Percentiles rank a stretch among this genome's conserved stretches.
Conservation (phyloP, 192 early-diverging fungal genomes). For the Mycoemilia scoparia region DNA sequence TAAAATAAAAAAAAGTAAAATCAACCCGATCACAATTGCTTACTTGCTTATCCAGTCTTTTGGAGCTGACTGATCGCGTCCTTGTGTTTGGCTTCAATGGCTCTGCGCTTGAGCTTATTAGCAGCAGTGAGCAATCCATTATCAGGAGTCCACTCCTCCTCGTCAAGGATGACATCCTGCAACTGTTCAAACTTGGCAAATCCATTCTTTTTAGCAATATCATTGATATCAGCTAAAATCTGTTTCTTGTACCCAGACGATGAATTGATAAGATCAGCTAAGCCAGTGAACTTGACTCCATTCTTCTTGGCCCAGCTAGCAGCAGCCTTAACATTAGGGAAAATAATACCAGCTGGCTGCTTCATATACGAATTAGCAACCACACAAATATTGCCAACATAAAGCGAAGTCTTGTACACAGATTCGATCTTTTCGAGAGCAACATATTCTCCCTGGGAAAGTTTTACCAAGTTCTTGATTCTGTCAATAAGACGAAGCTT, state of each 20-base stretch:
- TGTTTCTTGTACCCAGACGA: no score
- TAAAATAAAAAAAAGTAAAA: no score
- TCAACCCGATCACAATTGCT: no score
- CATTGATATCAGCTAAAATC: slow-evolving; percentile 8
- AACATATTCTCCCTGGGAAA: slow-evolving; percentile 80
- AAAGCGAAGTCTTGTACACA: slow-evolving; percentile 65
- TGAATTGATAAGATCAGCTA: no score
- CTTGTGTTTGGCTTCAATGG: no score
- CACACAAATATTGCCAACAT: slow-evolving; percentile 64
- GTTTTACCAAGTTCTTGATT: slow-evolving; percentile 90
- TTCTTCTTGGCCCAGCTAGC: no score
- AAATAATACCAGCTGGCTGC: slow-evolving; percentile 52
- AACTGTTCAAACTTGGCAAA: slow-evolving; percentile 63
- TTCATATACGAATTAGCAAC: slow-evolving; percentile 54
- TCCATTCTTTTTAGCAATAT: slow-evolving; percentile 39
- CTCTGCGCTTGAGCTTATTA: slow-evolving; percentile 77
- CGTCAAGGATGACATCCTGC: slow-evolving; percentile 39
- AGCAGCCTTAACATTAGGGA: not conserved
- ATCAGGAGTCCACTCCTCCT: slow-evolving; percentile 83
- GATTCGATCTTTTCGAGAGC: slow-evolving; percentile 89
- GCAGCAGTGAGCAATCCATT: slow-evolving; percentile 81
- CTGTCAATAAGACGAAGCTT: slow-evolving; percentile 81
- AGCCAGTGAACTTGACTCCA: no score
- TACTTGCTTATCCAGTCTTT: no score
- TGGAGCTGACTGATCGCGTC: no score